Conservation (phyloP, 2,329 filamentous ascomycete genomes). For the Colletotrichum orbiculare region DNA sequence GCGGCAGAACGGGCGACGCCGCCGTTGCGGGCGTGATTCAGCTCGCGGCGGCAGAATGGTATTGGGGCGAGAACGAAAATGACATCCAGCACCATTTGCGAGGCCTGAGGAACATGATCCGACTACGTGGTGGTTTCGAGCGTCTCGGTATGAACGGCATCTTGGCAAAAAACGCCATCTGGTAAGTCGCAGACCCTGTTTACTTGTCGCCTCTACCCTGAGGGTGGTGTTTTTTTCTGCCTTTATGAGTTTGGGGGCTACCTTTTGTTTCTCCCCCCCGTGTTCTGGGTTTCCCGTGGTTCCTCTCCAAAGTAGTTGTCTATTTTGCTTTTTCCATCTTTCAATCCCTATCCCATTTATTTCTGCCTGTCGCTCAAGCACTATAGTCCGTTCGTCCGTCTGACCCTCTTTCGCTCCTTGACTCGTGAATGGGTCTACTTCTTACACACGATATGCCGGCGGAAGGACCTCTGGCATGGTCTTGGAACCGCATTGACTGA, state of each 20-base stretch:
- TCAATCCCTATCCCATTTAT: not conserved
- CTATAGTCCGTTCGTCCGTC: constrained; percentile 14
- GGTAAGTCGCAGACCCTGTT: constrained; percentile 49
- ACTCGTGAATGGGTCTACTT: constrained; percentile 32
- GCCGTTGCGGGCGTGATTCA: constrained; percentile 61
- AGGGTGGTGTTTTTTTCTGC: constrained; percentile 1
- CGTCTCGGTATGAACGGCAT: constrained; percentile 59
- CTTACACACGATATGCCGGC: constrained; percentile 24
- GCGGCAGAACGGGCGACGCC: constrained; percentile 54
- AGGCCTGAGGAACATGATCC: constrained; percentile 61
- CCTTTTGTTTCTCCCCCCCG: not conserved
- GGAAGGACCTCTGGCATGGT: constrained; percentile 9
- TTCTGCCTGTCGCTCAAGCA: constrained; percentile 28
- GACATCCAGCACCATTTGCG: constrained; percentile 58
- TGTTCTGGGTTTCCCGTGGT: constrained; percentile 43
- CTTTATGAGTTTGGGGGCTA: constrained; percentile 9
- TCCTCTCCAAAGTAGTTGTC: constrained; percentile 50
- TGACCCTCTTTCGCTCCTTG: constrained; percentile 26
- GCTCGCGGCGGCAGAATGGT: constrained; percentile 64
- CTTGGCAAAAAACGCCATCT: constrained; percentile 59
- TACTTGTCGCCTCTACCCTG: not conserved
- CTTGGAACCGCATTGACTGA: constrained; percentile 20
- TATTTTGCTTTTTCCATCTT: constrained; percentile 38
- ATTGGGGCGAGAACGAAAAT: constrained; percentile 57
- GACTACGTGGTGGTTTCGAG: constrained; percentile 57